Evolutionary conservation across 2,329 filamentous ascomycete genomes (phyloP), one percentile per base, ranked within the genome.

Genomic region (Epichloe festucae): DNA sequence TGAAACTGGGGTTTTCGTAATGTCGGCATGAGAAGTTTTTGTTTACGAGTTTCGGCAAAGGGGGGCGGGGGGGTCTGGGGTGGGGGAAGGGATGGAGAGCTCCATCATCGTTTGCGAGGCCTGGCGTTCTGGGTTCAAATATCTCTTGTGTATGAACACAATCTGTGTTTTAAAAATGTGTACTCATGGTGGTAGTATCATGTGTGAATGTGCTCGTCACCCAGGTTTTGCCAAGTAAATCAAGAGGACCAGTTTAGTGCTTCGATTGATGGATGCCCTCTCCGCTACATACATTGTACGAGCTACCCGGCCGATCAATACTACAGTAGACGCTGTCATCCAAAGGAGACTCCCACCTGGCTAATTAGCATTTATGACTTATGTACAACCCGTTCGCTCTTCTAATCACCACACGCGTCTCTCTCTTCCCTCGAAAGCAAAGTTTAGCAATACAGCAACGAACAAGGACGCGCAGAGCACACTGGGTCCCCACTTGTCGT

Each of bases 401-500:
- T 10, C n/a, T n/a, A 8, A 31, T 63, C 58, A 81, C 77, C 77
- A 79, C n/a, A 77, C 54, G 7, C 65, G 62, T 53, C 79, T 75
- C 48, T 82, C 77, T 39, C 74, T 77, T n/a, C 88, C 77, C 56
- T 91, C 81, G 60, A 89, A 83, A 4, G 70, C 85, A 73, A 95
- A 94, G 66, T 93, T 95, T 27, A 94, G 65, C 4, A 76, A 72
- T 11, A 96, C 81, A 3, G 89, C 87, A 0, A 77, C 70, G 42
- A 96, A 78, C 50, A 97, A 67, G 3, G 86, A 78, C 8, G 76
- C 61, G 59, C 89, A 95, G 35, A 98, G 75, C 21, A 82, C 70
- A 4, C 77, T 89, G 0, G 93, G 91, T 0, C 93, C 93, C 76
- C 83, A 86, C 59, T 81, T 84, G 66, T 98, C 93, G 66, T 97